Conservation (phyloP, 1,139 yeast species). For the Zygosaccharomyces sapae region DNA sequence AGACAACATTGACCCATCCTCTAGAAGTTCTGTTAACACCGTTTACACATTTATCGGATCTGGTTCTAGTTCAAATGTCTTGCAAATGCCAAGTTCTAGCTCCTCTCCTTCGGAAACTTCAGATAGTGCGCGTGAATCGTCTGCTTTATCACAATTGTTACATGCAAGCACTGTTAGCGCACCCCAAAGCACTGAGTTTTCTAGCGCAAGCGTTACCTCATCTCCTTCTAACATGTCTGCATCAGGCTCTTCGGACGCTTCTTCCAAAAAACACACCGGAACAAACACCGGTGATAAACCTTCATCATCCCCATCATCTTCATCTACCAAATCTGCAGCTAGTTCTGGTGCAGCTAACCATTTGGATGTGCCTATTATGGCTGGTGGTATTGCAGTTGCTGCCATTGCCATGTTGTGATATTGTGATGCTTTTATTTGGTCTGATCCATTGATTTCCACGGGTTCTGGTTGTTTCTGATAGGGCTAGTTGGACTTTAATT, state of each 20-base stretch:
- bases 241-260: not conserved
- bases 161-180: slow-evolving; percentile 2
- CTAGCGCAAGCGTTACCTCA: slow-evolving; percentile 4
- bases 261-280: not conserved
- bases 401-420: slow-evolving; percentile 14
- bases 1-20: not conserved
- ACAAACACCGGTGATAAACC: not conserved
- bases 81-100: slow-evolving; percentile 13
- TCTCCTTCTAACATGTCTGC: not conserved
- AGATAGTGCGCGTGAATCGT: slow-evolving; percentile 12
- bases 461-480: not conserved
- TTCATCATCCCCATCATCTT: slow-evolving; percentile 6
- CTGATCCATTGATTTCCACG: not conserved
- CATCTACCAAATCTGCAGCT: slow-evolving; percentile 9
- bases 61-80: slow-evolving; percentile 9
- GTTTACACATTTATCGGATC: slow-evolving; percentile 14
- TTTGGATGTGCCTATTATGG: slow-evolving; percentile 13
- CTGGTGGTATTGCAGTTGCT: slow-evolving; percentile 17
- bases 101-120: slow-evolving; percentile 6
- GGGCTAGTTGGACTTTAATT: not conserved
- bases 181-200: slow-evolving; percentile 1
- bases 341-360: slow-evolving; percentile 16
- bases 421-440: not conserved
- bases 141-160: slow-evolving; percentile 14
- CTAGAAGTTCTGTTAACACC: slow-evolving; percentile 8